Evolutionary conservation across 495 filamentous ascomycete genomes (phyloP).

Genomic region (Lentithecium fluviatile): DNA sequence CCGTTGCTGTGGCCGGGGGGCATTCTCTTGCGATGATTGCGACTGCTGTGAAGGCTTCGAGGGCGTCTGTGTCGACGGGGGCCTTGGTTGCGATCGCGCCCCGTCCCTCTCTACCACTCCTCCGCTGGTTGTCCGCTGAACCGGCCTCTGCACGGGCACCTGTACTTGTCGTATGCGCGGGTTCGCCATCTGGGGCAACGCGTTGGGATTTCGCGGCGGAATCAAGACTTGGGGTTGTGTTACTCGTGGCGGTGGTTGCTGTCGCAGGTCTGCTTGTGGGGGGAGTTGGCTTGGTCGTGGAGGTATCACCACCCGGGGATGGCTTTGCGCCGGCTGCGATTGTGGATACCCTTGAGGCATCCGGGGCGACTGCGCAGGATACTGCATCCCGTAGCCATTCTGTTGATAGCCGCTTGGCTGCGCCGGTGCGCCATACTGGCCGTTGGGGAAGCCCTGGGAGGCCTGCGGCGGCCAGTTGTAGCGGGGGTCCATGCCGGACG

Average conservation of each 20-base stretch:
- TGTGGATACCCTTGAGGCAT: conserved; percentile 17
- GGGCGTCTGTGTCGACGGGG: conserved; percentile 3
- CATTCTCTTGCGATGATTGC: conserved; percentile 21
- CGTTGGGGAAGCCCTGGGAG: conserved; percentile 18
- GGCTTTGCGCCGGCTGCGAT: conserved; percentile 5
- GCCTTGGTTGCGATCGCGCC: neutral
- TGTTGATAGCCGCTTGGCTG: conserved; percentile 20
- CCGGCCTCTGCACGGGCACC: conserved; percentile 13
- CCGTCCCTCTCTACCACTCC: neutral
- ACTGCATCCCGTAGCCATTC: conserved; percentile 18
- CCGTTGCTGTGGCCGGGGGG: conserved; percentile 13
- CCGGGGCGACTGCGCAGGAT: conserved; percentile 11
- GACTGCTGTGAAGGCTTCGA: conserved; percentile 16
- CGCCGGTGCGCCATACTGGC: conserved; percentile 23
- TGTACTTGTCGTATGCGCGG: conserved; percentile 24
- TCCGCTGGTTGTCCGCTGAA: conserved; percentile 8
- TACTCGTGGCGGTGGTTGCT: neutral
- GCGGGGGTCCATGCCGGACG: conserved; percentile 24
- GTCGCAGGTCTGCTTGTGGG: neutral
- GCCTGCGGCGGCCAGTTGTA: conserved; percentile 30
- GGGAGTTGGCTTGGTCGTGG: conserved; percentile 21
- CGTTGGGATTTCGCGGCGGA: conserved; percentile 4
- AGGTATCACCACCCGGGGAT: conserved; percentile 29
- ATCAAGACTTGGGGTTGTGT: conserved; percentile 26
- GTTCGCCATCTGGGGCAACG: conserved; percentile 16